Evolutionary conservation across 306 rosid genomes (phyloP).

Genomic region (Alnus rubra): DNA sequence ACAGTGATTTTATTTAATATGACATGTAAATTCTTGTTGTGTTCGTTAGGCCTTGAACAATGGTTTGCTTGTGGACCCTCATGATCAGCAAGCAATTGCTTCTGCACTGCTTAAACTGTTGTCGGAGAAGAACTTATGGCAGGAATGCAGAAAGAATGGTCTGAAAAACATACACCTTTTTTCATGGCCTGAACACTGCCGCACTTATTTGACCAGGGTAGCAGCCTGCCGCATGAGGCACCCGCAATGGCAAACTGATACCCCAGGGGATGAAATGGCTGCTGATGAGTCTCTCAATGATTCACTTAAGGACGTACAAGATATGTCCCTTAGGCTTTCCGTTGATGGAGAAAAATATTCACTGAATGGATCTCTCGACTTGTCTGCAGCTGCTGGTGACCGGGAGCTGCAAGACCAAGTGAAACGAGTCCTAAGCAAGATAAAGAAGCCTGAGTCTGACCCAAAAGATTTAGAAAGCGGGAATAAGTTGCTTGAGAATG

Average conservation of each 20-base stretch:
- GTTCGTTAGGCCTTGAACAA: constrained; percentile 53
- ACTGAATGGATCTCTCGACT: constrained; percentile 38
- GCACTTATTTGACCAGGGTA: constrained; percentile 67
- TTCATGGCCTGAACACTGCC: constrained; percentile 78
- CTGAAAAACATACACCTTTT: constrained; percentile 66
- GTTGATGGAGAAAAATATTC: constrained; percentile 61
- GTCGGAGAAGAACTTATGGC: constrained; percentile 65
- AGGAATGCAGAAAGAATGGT: constrained; percentile 68
- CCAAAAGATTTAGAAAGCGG: constrained; percentile 34
- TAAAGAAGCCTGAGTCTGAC: constrained; percentile 41
- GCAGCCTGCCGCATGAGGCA: constrained; percentile 76
- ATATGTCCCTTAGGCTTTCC: constrained; percentile 72
- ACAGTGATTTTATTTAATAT: neutral
- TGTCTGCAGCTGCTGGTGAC: constrained; percentile 37
- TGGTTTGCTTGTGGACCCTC: constrained; percentile 77
- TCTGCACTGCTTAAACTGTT: constrained; percentile 62
- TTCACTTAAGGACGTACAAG: constrained; percentile 71
- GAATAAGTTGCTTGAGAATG: constrained; percentile 42
- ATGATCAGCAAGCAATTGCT: constrained; percentile 62
- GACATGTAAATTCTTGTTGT: constrained; percentile 17
- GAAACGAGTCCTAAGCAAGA: constrained; percentile 58
- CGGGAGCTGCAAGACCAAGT: constrained; percentile 67
- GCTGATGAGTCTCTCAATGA: constrained; percentile 58
- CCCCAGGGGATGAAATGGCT: constrained; percentile 56
- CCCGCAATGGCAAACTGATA: constrained; percentile 72